These are phyloP conservation scores for Agrocybe praecox DNA, from an alignment of 768 basidiomycete genomes.

Conservation along the genomic window DNA sequence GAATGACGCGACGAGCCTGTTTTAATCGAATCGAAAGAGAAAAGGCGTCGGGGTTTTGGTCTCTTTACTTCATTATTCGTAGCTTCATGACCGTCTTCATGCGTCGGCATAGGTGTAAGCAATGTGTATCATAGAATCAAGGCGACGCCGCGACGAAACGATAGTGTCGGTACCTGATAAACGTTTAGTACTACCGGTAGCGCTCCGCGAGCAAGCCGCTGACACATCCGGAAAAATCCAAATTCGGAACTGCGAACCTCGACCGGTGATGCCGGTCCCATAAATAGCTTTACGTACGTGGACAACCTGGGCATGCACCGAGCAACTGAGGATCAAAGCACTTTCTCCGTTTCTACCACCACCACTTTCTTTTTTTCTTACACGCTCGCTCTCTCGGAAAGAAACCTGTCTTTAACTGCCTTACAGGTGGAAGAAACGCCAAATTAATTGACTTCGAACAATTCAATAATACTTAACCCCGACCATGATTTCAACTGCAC, in stretches of 20 bases:
- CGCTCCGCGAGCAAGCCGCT: too few relatives aligned
- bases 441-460: not conserved
- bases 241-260: too few relatives aligned
- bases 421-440: not conserved
- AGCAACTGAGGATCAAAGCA: too few relatives aligned
- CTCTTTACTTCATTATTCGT: constrained; percentile 9
- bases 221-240: too few relatives aligned
- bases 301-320: too few relatives aligned
- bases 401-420: not conserved
- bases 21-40: constrained; percentile 24
- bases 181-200: too few relatives aligned
- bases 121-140: not conserved
- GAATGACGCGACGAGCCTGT: constrained; percentile 21
- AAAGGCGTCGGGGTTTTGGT: constrained; percentile 20
- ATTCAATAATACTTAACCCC: not conserved
- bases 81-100: not conserved
- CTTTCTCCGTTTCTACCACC: not conserved
- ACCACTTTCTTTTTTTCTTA: not conserved
- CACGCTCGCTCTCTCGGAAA: not conserved
- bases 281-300: too few relatives aligned
- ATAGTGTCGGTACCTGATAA: too few relatives aligned
- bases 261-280: too few relatives aligned
- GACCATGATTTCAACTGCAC: constrained; percentile 15
- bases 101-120: not conserved
- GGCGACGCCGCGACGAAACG: not conserved